Evolutionary conservation across 1,284 basidiomycete genomes (phyloP).

Genomic region (Fistulinella cinereoalba): DNA sequence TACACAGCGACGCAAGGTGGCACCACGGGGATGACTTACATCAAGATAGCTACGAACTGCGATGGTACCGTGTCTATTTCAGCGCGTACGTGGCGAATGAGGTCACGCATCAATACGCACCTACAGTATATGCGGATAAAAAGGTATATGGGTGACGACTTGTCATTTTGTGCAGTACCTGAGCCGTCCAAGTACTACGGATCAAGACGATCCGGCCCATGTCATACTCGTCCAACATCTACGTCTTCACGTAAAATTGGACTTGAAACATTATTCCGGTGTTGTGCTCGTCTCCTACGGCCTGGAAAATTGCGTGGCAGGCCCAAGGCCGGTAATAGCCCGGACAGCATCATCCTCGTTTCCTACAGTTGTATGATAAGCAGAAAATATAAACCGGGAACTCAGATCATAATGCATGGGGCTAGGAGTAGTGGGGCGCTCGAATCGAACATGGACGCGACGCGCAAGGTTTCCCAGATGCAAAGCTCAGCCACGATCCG

Average conservation of each 20-base stretch:
- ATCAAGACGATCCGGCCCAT: neutral
- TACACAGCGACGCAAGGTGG: too few species aligned
- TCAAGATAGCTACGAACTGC: too few species aligned
- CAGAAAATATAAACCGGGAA: too few species aligned
- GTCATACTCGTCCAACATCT: conserved; percentile 1
- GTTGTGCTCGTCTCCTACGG: neutral
- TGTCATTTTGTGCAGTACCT: conserved; percentile 1
- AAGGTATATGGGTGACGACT: neutral
- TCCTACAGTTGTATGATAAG: neutral
- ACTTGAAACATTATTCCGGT: conserved; percentile 1
- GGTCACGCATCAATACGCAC: neutral
- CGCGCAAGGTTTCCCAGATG: too few species aligned
- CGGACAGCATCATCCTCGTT: neutral
- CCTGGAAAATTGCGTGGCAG: conserved; percentile 3
- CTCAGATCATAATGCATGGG: too few species aligned
- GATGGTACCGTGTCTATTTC: too few species aligned
- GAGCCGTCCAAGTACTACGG: neutral
- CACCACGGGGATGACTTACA: too few species aligned
- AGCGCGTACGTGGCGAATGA: too few species aligned
- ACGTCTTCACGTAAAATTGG: too few species aligned
- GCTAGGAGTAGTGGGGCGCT: too few species aligned
- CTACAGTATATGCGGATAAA: conserved; percentile 1
- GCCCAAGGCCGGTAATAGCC: conserved; percentile 9
- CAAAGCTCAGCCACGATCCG: too few species aligned
- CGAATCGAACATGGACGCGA: too few species aligned